Percentiles rank a stretch among this genome's conserved stretches.
Conservation (phyloP, 148 eudicot species). For the Silene conica region DNA sequence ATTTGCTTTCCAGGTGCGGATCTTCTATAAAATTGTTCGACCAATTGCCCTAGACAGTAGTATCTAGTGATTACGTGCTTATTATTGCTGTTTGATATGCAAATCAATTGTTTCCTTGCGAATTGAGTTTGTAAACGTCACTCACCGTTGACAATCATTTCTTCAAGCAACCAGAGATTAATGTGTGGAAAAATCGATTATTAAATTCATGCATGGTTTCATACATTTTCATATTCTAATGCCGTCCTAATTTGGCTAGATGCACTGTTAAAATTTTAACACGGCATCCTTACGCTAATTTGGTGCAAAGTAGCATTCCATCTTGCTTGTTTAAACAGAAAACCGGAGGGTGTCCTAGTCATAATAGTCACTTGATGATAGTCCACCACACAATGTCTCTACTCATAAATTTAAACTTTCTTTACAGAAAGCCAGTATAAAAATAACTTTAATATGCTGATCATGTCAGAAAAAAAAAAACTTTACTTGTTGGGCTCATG, state of each 20-base stretch:
- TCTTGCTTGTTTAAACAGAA: constrained; percentile 14
- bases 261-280: constrained; percentile 1
- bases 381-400: constrained; percentile 1
- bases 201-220: background rate
- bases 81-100: background rate
- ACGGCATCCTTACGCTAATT: constrained; percentile 4
- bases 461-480: background rate
- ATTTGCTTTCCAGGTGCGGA: background rate
- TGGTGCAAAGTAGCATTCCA: constrained; percentile 22
- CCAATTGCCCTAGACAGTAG: background rate
- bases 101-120: background rate
- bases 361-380: constrained; percentile 1
- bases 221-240: background rate
- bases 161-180: background rate
- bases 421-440: background rate
- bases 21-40: background rate
- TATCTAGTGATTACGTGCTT: background rate
- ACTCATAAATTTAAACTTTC: background rate
- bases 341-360: constrained; percentile 7
- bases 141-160: constrained; percentile 4
- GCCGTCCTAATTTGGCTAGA: background rate
- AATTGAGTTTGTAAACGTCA: constrained; percentile 8
- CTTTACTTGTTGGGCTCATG: background rate
- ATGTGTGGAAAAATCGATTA: background rate
- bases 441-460: background rate